These are phyloP conservation scores for Diplotaxis tenuifolia DNA, from an alignment of 345 rosid species.

Conservation along the genomic window DNA sequence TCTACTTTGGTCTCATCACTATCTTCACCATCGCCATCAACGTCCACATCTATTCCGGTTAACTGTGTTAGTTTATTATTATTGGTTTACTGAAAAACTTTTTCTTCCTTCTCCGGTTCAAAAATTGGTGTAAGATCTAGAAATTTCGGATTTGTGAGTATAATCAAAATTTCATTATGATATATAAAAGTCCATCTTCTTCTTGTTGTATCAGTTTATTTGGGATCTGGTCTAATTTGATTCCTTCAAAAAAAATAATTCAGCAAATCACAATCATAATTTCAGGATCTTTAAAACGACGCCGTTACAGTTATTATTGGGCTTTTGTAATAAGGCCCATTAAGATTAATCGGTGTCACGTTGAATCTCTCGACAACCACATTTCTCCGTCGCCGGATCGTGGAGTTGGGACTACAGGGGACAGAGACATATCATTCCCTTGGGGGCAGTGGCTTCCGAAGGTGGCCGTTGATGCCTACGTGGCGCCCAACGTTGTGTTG, in stretches of 20 bases:
- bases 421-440: constrained; percentile 84
- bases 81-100: background rate
- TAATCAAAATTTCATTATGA: background rate
- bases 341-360: too few species aligned
- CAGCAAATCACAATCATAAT: too few species aligned
- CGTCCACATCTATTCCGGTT: constrained; percentile 52
- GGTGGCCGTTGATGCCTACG: constrained; percentile 95
- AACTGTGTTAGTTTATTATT: background rate
- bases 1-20: constrained; percentile 56
- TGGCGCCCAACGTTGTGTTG: constrained; percentile 84
- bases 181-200: background rate
- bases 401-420: constrained; percentile 96
- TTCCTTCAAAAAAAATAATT: too few species aligned
- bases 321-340: background rate
- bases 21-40: constrained; percentile 55
- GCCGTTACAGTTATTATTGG: background rate
- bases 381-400: constrained; percentile 79
- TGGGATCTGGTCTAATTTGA: constrained; percentile 11
- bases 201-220: background rate
- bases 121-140: constrained; percentile 18
- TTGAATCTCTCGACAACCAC: too few species aligned
- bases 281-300: background rate
- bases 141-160: constrained; percentile 13
- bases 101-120: background rate
- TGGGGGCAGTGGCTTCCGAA: constrained; percentile 93